Evolutionary conservation across 1,139 yeast species (phyloP).

Genomic region (Pichia sp.): DNA sequence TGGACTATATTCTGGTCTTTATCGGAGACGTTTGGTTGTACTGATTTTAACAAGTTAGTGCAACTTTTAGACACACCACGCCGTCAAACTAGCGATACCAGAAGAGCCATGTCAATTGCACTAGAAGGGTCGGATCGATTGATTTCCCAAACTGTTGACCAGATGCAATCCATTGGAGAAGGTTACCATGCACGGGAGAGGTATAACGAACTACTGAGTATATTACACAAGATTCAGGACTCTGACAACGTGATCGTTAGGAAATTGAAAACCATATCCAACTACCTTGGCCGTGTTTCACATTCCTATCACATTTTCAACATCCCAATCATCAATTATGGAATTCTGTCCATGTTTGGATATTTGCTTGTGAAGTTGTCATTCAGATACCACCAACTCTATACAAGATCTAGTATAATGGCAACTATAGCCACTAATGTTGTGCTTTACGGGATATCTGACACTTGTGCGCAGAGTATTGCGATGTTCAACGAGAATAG

Average conservation of each 20-base stretch:
- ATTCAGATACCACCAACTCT: slow-evolving; percentile 54
- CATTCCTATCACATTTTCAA: slow-evolving; percentile 18
- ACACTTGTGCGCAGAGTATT: slow-evolving; percentile 77
- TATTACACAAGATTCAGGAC: neutral
- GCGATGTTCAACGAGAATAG: neutral
- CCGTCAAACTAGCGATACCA: no score
- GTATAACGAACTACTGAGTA: neutral
- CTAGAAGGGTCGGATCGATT: slow-evolving; percentile 5
- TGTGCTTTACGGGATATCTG: slow-evolving; percentile 81
- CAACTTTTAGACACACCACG: no score
- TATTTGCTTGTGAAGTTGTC: slow-evolving; percentile 45
- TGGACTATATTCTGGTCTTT: no score
- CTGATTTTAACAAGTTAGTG: no score
- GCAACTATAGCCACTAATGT: slow-evolving; percentile 82
- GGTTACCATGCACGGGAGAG: neutral
- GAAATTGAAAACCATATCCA: neutral
- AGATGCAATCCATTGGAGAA: slow-evolving; percentile 1
- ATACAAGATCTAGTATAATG: slow-evolving; percentile 56
- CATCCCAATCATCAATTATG: slow-evolving; percentile 48
- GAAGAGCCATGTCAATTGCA: slow-evolving; percentile 6
- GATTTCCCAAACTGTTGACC: slow-evolving; percentile 2
- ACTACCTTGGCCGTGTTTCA: slow-evolving; percentile 1
- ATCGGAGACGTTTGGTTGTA: no score
- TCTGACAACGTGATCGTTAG: slow-evolving; percentile 4
- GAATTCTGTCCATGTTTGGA: slow-evolving; percentile 43